Evolutionary conservation across 352 stramenopile genomes (phyloP), one percentile per base, ranked within the genome.

Genomic region (Aphanomyces euteiches): DNA sequence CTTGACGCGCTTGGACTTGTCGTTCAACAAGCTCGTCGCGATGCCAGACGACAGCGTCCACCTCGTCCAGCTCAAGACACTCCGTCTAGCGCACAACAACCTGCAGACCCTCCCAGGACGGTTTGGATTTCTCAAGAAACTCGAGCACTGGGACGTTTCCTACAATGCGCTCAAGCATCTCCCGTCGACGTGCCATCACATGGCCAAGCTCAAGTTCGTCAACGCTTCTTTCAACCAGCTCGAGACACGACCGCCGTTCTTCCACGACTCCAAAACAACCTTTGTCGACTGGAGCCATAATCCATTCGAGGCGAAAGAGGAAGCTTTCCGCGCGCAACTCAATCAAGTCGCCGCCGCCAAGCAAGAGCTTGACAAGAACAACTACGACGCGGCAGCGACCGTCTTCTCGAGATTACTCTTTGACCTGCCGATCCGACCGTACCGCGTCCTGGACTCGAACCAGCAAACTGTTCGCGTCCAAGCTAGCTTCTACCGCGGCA

Each of bases 251-350:
- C 81, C 84, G 5, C 71, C 82, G 21, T 75, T 69, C 8, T 43
- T 81, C 8, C 57, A 58, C 28, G 45, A 72, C 13, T 19, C 74
- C 10, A 54, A 65, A 19, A 36, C 45, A 15, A 86, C 76, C 57
- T 85, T 78, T 54, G 77, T 80, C 37, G 81, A 90, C 28, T 75
- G 85, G 50, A 88, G 80, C 17, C 89, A 87, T 65, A 92, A 92
- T 54, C 81, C 80, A 34, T 90, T 92, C 56, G 72, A 72, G 13
- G 43, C 64, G 8, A 7, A 15, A 10, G 64, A 70, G n/a, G 10
- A 10, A 10, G 39, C 28, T 10, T 60, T 28, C 17, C 45, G 43
- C 5, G 43, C 64, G 0, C 53, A 41, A n/a, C 19, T 70, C 4
- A 36, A 41, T 5, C 15, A 34, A n/a, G 64, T 61, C 7, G 21